Conservation (phyloP, 352 stramenopile genomes). For the Phytophthora macrochlamydospora region DNA sequence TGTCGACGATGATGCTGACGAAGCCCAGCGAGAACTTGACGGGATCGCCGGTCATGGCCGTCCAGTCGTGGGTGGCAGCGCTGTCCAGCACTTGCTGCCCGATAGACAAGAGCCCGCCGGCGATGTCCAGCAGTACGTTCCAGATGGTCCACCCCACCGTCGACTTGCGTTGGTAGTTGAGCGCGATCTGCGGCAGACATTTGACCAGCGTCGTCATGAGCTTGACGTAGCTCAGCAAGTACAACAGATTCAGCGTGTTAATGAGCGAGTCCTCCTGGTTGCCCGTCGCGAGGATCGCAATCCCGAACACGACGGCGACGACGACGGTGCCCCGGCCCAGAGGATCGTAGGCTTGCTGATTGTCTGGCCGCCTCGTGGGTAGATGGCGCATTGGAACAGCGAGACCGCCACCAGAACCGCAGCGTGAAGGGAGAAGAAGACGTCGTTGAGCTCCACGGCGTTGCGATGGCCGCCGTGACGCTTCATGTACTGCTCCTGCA, state of each 20-base stretch:
- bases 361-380: slow-evolving; percentile 70
- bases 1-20: slow-evolving; percentile 96
- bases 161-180: slow-evolving; percentile 95
- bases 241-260: slow-evolving; percentile 93
- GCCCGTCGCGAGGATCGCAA: slow-evolving; percentile 48
- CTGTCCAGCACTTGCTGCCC: slow-evolving; percentile 94
- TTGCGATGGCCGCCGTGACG: slow-evolving; percentile 80
- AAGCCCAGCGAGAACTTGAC: slow-evolving; percentile 96
- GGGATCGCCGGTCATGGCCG: slow-evolving; percentile 94
- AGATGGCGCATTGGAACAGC: slow-evolving; percentile 92
- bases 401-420: slow-evolving; percentile 87
- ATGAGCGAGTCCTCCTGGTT: slow-evolving; percentile 61
- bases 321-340: slow-evolving; percentile 63
- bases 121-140: slow-evolving; percentile 98
- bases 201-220: slow-evolving; percentile 95
- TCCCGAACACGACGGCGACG: slow-evolving; percentile 54
- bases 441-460: slow-evolving; percentile 90
- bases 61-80: slow-evolving; percentile 91
- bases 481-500: slow-evolving; percentile 91
- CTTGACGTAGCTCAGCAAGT: slow-evolving; percentile 95
- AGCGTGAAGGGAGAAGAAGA: slow-evolving; percentile 96
- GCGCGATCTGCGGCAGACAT: slow-evolving; percentile 94
- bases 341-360: slow-evolving; percentile 68
- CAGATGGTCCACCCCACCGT: slow-evolving; percentile 97
- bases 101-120: slow-evolving; percentile 92